Base-by-base conservation (phyloP, 2,329 filamentous ascomycete genomes). In the Pezicula radicicola region DNA sequence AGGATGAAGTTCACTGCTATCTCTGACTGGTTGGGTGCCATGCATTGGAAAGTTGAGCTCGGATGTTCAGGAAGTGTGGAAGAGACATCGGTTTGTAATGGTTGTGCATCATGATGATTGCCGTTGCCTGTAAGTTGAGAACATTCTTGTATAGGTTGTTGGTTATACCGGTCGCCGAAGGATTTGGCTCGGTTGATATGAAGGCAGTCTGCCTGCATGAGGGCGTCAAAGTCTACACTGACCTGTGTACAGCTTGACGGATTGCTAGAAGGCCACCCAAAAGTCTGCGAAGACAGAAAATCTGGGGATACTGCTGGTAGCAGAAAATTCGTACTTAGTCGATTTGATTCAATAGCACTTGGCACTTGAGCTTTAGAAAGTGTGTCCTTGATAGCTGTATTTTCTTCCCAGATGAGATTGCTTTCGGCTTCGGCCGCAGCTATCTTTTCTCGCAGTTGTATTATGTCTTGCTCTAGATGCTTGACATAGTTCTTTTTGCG, bases 1-100 rank as follows among this genome's bases (percentile, higher is more conserved):
- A 65, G 60, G 28, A 64, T 63, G 44, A 65, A 64, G 28, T 63
- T 65, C 16, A 65, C 58, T 18, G 62, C 63, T n/a, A 61, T 30
- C 18, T 39, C 30, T 18, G 47, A 49, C 12, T 41, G 21, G 10
- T 33, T 37, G 8, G 25, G 19, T 37, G 18, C 12, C 10, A 42
- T 21, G 4, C 15, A n/a, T 18, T 12, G 46, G 35, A 39, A 8
- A 4, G 30, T 35, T 39, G 13, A 19, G 18, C 30, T 39, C 6
- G 28, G 28, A 9, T 30, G 28, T 9, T 27, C 16, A 6, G 18
- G 10, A 42, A 25, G 1, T 16, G 18, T 13, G 18, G 39, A 42
- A 42, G 39, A 6, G 10, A 19, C 39, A 42, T 12, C 39, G 9
- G 39, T 42, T 25, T 18, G 18, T 42, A 25, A 16, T 6, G 9